These are phyloP conservation scores for Vachellia collinsii DNA, from an alignment of 306 rosid species.

Conservation along the genomic window DNA sequence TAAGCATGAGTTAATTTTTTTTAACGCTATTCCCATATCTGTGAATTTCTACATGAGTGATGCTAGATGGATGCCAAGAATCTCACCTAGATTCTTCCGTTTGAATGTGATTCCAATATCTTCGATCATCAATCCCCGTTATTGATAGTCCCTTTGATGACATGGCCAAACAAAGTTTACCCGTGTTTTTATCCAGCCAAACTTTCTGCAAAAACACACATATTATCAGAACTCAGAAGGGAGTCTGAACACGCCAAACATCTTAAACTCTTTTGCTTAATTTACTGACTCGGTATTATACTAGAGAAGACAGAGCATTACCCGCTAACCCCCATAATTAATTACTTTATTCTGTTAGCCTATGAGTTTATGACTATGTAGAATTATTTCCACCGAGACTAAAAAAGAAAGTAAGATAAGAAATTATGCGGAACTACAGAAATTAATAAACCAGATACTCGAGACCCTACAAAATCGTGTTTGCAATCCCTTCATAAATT, in stretches of 20 bases:
- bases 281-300: not conserved
- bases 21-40: slow-evolving; percentile 11
- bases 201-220: slow-evolving; percentile 55
- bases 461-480: not conserved
- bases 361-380: not conserved
- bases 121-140: slow-evolving; percentile 71
- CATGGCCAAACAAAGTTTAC: slow-evolving; percentile 62
- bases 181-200: slow-evolving; percentile 74
- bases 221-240: slow-evolving; percentile 17
- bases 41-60: not conserved
- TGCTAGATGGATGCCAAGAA: slow-evolving; percentile 1
- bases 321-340: not conserved
- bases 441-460: not conserved
- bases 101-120: slow-evolving; percentile 59
- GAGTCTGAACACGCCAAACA: slow-evolving; percentile 2
- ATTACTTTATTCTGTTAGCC: not conserved
- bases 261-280: not conserved
- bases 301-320: not conserved
- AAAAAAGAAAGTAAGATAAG: not conserved
- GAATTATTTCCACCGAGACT: not conserved
- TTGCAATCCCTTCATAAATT: not conserved
- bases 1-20: not conserved
- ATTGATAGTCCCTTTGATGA: slow-evolving; percentile 72
- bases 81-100: slow-evolving; percentile 73
- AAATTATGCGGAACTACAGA: not conserved